These are phyloP conservation scores for Obba rivulosa DNA, from an alignment of 768 basidiomycete genomes.

Conservation along the genomic window DNA sequence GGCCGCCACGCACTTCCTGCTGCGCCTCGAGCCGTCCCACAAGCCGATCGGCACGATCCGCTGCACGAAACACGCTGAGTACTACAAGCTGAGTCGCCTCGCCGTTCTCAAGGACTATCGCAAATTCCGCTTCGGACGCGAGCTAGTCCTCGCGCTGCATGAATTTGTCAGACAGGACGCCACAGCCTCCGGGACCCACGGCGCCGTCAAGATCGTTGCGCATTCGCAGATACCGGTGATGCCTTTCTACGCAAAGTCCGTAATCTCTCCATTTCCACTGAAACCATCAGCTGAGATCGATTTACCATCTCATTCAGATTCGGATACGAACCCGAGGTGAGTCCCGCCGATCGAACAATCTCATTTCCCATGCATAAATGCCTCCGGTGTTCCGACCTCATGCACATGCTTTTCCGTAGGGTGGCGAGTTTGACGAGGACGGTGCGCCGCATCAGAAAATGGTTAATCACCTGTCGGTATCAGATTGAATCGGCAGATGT, in stretches of 20 bases:
- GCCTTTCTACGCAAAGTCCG: conserved; percentile 75
- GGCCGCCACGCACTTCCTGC: conserved; percentile 62
- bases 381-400: conserved; percentile 1
- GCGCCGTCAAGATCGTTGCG: conserved; percentile 38
- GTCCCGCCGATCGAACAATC: conserved; percentile 15
- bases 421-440: conserved; percentile 73
- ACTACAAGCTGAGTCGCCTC: conserved; percentile 72
- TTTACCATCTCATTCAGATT: conserved; percentile 40
- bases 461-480: conserved; percentile 50
- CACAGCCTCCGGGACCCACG: conserved; percentile 15
- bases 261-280: conserved; percentile 8
- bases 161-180: conserved; percentile 50
- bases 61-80: conserved; percentile 31
- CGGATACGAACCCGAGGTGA: conserved; percentile 64
- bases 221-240: conserved; percentile 74
- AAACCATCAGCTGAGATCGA: background rate
- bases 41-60: conserved; percentile 72
- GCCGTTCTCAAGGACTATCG: conserved; percentile 67
- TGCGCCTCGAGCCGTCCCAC: conserved; percentile 57
- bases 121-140: conserved; percentile 55
- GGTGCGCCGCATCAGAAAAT: conserved; percentile 86
- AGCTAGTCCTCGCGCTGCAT: conserved; percentile 60
- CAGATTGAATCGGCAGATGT: conserved; percentile 24
- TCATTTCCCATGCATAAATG: background rate
- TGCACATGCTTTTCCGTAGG: conserved; percentile 33